Percentiles rank a stretch among this genome's conserved stretches.
These are phyloP conservation scores for Iris pallida DNA, from an alignment of 116 monocot species.

Conservation along the genomic window DNA sequence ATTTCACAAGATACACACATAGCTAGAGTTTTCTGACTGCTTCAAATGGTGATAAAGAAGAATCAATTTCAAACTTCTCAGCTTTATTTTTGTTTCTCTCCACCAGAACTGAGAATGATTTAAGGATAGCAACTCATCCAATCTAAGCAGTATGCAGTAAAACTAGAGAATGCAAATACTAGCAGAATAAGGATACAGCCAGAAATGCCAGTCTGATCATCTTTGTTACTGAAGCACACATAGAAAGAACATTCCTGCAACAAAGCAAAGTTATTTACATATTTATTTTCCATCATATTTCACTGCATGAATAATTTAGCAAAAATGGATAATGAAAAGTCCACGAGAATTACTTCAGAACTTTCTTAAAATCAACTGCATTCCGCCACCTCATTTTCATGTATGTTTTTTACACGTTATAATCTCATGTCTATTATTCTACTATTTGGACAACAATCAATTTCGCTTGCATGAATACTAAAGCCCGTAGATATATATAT, in stretches of 20 bases:
- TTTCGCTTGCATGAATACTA: too few relatives aligned
- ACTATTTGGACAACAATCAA: too few relatives aligned
- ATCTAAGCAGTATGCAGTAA: background rate
- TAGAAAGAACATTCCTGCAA: constrained; percentile 66
- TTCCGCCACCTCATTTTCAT: too few relatives aligned
- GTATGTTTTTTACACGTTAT: too few relatives aligned
- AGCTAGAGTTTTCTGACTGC: constrained; percentile 16
- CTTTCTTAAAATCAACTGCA: too few relatives aligned
- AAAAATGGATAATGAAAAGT: too few relatives aligned
- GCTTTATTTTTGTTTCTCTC: constrained; percentile 48
- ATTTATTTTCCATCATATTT: too few relatives aligned
- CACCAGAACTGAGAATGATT: constrained; percentile 31
- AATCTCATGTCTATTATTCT: too few relatives aligned
- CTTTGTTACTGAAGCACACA: constrained; percentile 70
- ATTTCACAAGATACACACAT: too few relatives aligned
- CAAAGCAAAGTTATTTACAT: background rate
- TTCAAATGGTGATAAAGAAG: constrained; percentile 1
- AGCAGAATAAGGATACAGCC: constrained; percentile 61
- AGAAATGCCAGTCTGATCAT: constrained; percentile 51
- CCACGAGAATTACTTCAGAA: too few relatives aligned
- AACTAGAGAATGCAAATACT: background rate
- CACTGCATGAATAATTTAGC: too few relatives aligned
- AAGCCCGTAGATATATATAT: too few relatives aligned
- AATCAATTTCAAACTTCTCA: constrained; percentile 32
- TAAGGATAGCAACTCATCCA: constrained; percentile 12